phyloP scores from a whole-genome alignment of 2,329 filamentous ascomycete species.

The Chaetomiaceae sp. region DNA sequence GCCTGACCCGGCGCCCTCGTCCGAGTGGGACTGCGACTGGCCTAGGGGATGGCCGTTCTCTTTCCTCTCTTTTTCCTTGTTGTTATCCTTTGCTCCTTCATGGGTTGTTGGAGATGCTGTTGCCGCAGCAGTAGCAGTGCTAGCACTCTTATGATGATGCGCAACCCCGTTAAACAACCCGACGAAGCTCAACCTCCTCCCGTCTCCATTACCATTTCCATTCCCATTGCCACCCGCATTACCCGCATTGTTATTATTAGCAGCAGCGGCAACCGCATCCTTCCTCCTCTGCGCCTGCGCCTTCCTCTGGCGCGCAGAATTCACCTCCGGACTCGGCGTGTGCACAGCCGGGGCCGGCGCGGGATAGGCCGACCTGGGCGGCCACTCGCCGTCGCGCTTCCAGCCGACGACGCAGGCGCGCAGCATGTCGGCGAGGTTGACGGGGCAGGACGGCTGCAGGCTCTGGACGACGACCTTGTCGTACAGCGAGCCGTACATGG shows the following conservation, averaged over 20 bases:
- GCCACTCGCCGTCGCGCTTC: slow-evolving; percentile 94
- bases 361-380: slow-evolving; percentile 48
- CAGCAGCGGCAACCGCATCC: slow-evolving; percentile 27
- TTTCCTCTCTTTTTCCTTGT: neutral
- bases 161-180: slow-evolving; percentile 16
- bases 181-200: slow-evolving; percentile 26
- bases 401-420: slow-evolving; percentile 80
- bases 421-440: slow-evolving; percentile 80
- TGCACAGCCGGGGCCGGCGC: slow-evolving; percentile 16
- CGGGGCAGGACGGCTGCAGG: slow-evolving; percentile 78
- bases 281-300: slow-evolving; percentile 14
- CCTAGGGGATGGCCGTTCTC: slow-evolving; percentile 4
- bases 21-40: slow-evolving; percentile 14
- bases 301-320: slow-evolving; percentile 27
- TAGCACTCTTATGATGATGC: too few relatives aligned
- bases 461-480: slow-evolving; percentile 79
- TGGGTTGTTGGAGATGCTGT: neutral
- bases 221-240: too few relatives aligned
- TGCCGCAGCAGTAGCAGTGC: neutral
- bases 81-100: slow-evolving; percentile 4
- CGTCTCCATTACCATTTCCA: too few relatives aligned
- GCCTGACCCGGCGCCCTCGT: slow-evolving; percentile 8
- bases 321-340: slow-evolving; percentile 43
- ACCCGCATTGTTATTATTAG: neutral
- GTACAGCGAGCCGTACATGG: slow-evolving; percentile 78